Base-by-base conservation (phyloP, 768 basidiomycete genomes). In the Sarcomyxa edulis region DNA sequence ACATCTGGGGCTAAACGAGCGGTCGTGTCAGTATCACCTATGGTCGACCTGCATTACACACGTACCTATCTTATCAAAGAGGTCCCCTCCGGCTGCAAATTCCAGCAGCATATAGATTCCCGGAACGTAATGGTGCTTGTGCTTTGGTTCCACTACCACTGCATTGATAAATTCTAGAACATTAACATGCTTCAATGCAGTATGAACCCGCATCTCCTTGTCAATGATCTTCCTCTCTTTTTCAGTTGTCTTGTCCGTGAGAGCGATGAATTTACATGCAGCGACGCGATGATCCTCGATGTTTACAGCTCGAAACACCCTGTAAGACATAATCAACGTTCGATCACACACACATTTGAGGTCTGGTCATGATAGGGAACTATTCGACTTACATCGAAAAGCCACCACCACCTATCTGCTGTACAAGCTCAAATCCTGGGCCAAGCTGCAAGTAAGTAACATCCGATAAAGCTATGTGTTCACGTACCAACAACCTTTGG, bases 11-110 rank as follows among this genome's bases (percentile, higher is more conserved):
- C 96, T 98, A 48, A 11, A 35, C 14, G n/a, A n/a, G n/a, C n/a
- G n/a, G n/a, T n/a, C n/a, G n/a, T n/a, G 41, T 22, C 35, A 15
- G 1, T 9, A 15, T 39, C 26, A 25, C 36, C 30, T 21, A 16
- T 27, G 22, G 37, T 10, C 5, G 32, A 35, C 18, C 34, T 15
- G 15, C 14, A 37, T 42, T 31, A 7, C 30, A 14, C 16, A 48
- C 84, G 29, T 52, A 95, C 95, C 88, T 36, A 99, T 99, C 68
- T 97, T 99, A 61, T 99, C 96, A 58, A 99, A 99, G 22, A 99
- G 63, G 59, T 98, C 96, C 0, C 96, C 96, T 15, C 93, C 94
- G 1, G 80, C 80, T 0, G 95, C 96, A 23, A 95, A 66, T 57
- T 98, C 96, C 51, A 99, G 63, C 14, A 97, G 64, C 74, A 99